Conservation (phyloP, 352 stramenopile species). For the Pythium insidiosum region DNA sequence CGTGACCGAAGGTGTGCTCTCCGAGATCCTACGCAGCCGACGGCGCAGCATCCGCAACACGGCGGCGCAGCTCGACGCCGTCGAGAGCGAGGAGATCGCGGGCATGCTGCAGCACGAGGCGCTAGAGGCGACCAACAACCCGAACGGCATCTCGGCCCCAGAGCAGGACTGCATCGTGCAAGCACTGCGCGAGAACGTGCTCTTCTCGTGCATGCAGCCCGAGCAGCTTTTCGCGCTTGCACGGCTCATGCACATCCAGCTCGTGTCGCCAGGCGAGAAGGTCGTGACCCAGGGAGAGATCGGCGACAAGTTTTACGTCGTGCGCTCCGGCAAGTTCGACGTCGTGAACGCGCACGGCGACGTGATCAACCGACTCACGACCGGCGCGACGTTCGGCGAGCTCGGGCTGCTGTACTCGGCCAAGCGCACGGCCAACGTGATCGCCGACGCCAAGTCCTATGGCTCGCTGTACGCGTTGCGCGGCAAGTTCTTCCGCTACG, state of each 20-base stretch:
- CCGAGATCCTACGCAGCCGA: constrained; percentile 35
- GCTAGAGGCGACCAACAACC: constrained; percentile 1
- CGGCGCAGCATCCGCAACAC: constrained; percentile 31
- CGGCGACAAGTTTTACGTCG: constrained; percentile 76
- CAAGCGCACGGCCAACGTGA: constrained; percentile 38
- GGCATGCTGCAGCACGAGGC: not conserved
- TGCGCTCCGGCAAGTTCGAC: constrained; percentile 43
- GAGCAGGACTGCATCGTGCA: constrained; percentile 43
- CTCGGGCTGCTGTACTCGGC: constrained; percentile 46
- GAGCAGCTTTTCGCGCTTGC: constrained; percentile 71
- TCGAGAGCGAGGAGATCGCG: constrained; percentile 24
- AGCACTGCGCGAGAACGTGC: constrained; percentile 58
- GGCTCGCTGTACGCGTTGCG: constrained; percentile 34
- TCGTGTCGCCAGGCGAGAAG: constrained; percentile 56
- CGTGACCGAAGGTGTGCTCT: constrained; percentile 33
- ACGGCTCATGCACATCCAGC: constrained; percentile 66
- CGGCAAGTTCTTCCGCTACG: constrained; percentile 43
- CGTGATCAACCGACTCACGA: constrained; percentile 28
- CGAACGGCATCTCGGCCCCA: constrained; percentile 18
- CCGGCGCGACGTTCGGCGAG: constrained; percentile 41
- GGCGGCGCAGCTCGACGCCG: constrained; percentile 3
- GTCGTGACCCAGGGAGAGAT: constrained; percentile 74
- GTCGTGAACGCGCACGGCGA: constrained; percentile 29
- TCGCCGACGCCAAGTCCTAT: constrained; percentile 20
- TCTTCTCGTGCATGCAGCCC: constrained; percentile 68